Base-by-base conservation (phyloP, 352 stramenopile genomes). In the Pythium rhizo-oryzae region DNA sequence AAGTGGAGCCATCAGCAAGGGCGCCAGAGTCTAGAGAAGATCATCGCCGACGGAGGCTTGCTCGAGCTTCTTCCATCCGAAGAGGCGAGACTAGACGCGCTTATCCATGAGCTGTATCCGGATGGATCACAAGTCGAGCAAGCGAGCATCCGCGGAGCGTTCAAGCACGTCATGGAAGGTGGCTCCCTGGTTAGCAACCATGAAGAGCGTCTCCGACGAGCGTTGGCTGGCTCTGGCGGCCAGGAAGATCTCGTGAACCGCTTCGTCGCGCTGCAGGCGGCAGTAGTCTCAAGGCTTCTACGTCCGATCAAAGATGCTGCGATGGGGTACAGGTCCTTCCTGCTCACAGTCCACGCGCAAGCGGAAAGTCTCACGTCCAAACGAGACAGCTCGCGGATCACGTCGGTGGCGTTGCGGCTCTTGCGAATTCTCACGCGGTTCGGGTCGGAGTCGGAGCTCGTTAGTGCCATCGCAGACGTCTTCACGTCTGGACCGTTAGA, bases 1-100 rank as follows among this genome's bases (percentile, higher is more conserved):
- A 73, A 92, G 58, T 94, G 87, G 87, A 90, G 79, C 35, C 91
- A 94, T 46, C 67, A 81, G 39, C 78, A 76, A 39, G 81, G 78
- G 15, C 83, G 78, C 37, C 62, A 61, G 8, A 70, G 75, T 50
- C 67, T 91, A 6, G 80, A 82, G 35, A 67, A 58, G 7, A 71
- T 94, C 51, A 54, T 59, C 6, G 67, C 64, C 6, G 80, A 89
- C 33, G 79, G 81, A 64, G 85, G 85, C 50, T 77, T 80, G 33
- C 69, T 91, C 18, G 74, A 85, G 19, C 56, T 94, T 43, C 65
- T 76, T 0, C n/a, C 67, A 28, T 68, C 62, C 7, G 84, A 92
- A 23, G 73, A 91, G 62, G 28, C 59, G 15, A 24, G 74, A 13
- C 63, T 94, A 9, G 69, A 61, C n/a, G n/a, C 13, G 19, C 62